A percentile compares a stretch with the other conserved stretches of the same genome.
Evolutionary conservation across 495 filamentous ascomycete genomes (phyloP).

Genomic region (Penicillium salamii): DNA sequence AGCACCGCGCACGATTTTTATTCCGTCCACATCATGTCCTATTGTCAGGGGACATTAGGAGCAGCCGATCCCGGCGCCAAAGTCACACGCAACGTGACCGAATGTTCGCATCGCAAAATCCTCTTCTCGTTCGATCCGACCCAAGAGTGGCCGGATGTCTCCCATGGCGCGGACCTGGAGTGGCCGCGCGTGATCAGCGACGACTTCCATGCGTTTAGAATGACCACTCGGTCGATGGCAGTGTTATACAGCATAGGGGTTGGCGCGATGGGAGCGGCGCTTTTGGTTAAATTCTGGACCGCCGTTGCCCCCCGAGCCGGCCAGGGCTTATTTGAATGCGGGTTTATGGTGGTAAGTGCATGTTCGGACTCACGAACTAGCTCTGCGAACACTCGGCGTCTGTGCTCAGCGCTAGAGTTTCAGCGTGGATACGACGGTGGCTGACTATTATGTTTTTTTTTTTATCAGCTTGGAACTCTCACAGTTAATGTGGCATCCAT

Average conservation of each 20-base stretch:
- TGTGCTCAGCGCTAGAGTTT: constrained; percentile 1
- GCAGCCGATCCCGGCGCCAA: constrained; percentile 27
- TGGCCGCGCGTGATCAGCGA: constrained; percentile 63
- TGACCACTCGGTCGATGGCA: constrained; percentile 53
- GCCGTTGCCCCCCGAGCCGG: constrained; percentile 7
- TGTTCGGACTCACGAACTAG: neutral
- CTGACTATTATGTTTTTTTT: neutral
- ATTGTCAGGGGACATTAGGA: constrained; percentile 62
- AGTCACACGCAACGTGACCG: constrained; percentile 51
- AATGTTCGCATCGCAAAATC: constrained; percentile 59
- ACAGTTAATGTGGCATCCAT: constrained; percentile 59
- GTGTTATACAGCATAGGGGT: constrained; percentile 65
- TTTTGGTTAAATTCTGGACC: constrained; percentile 39
- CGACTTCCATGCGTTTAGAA: constrained; percentile 51
- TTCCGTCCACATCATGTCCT: constrained; percentile 64
- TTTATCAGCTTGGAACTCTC: constrained; percentile 41
- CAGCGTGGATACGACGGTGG: neutral
- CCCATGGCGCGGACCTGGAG: constrained; percentile 53
- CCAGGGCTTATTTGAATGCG: constrained; percentile 26
- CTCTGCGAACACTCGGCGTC: neutral
- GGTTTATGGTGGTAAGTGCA: constrained; percentile 32
- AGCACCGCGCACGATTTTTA: constrained; percentile 72
- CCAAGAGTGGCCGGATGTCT: constrained; percentile 47
- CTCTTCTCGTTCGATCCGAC: constrained; percentile 59
- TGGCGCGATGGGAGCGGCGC: constrained; percentile 52